Percentiles rank a stretch among this genome's conserved stretches.
Evolutionary conservation across 2,329 filamentous ascomycete genomes (phyloP).

Genomic region (Stachybotrys echinatus): DNA sequence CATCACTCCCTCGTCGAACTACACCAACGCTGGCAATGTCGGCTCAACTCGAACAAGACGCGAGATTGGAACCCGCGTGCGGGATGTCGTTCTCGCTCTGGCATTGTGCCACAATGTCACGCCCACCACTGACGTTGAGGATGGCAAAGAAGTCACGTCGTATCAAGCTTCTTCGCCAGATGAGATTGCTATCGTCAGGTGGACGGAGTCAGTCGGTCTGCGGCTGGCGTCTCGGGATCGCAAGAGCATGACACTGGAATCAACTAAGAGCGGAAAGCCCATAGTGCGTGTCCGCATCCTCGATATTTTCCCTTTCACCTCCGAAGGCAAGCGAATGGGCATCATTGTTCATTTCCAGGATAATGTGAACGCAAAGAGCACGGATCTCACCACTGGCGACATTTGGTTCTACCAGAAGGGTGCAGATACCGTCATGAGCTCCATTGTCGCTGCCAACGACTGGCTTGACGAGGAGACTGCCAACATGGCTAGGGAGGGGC

Average conservation of each 20-base stretch:
- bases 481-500: constrained; percentile 97
- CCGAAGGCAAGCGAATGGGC: constrained; percentile 96
- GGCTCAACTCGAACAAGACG: constrained; percentile 76
- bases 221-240: constrained; percentile 81
- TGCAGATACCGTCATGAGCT: constrained; percentile 96
- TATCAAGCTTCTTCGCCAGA: constrained; percentile 98
- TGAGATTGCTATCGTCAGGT: constrained; percentile 95
- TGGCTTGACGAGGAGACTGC: constrained; percentile 98
- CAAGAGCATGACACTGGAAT: constrained; percentile 77
- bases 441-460: constrained; percentile 91
- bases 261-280: constrained; percentile 63
- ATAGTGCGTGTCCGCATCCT: constrained; percentile 85
- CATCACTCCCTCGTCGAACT: constrained; percentile 71
- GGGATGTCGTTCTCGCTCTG: constrained; percentile 86
- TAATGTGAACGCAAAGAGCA: constrained; percentile 40
- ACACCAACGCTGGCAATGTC: constrained; percentile 53
- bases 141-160: constrained; percentile 70
- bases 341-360: constrained; percentile 86
- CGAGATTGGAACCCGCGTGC: constrained; percentile 89
- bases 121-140: constrained; percentile 70
- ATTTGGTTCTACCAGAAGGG: constrained; percentile 99
- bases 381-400: constrained; percentile 58
- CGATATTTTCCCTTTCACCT: constrained; percentile 96
- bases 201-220: constrained; percentile 89
- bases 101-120: constrained; percentile 97